These are phyloP conservation scores for Crithidia fasciculata DNA, from an alignment of 208 protist genomes.

Conservation along the genomic window DNA sequence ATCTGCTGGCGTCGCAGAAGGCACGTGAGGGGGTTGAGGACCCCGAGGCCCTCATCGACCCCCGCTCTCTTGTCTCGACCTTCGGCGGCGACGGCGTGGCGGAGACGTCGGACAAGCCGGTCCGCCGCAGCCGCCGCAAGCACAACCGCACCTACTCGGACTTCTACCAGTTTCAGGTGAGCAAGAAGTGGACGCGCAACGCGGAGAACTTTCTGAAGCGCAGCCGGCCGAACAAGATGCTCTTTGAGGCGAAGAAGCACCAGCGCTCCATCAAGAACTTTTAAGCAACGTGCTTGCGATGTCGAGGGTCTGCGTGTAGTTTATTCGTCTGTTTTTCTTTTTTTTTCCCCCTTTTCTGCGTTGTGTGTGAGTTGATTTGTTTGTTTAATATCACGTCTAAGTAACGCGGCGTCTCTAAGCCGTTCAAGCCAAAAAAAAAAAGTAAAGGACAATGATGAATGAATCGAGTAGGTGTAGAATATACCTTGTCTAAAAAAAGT, in stretches of 20 bases:
- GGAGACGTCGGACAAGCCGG: constrained; percentile 62
- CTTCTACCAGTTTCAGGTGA: constrained; percentile 93
- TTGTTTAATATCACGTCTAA: not conserved
- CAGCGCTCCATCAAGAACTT: constrained; percentile 86
- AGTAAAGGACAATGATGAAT: not conserved
- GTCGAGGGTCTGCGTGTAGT: too few species aligned
- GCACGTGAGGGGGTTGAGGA: constrained; percentile 29
- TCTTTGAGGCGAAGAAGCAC: constrained; percentile 88
- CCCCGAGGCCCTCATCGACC: constrained; percentile 41
- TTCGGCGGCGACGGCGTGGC: constrained; percentile 70
- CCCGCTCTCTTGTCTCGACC: constrained; percentile 57
- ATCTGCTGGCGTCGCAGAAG: constrained; percentile 58
- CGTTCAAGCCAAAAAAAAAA: not conserved
- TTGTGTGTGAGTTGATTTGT: too few species aligned
- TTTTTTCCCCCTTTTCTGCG: constrained; percentile 1
- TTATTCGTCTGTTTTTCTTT: not conserved
- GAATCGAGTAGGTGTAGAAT: too few species aligned
- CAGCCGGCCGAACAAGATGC: constrained; percentile 71
- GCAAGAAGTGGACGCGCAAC: constrained; percentile 84
- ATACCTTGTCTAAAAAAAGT: too few species aligned
- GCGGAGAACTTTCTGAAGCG: constrained; percentile 86
- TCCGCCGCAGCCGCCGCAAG: constrained; percentile 50
- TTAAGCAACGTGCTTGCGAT: constrained; percentile 12
- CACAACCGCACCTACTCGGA: constrained; percentile 66
- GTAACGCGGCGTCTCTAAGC: not conserved